Base-by-base conservation (phyloP, 2,329 filamentous ascomycete genomes). In the Cryphonectria radicalis region DNA sequence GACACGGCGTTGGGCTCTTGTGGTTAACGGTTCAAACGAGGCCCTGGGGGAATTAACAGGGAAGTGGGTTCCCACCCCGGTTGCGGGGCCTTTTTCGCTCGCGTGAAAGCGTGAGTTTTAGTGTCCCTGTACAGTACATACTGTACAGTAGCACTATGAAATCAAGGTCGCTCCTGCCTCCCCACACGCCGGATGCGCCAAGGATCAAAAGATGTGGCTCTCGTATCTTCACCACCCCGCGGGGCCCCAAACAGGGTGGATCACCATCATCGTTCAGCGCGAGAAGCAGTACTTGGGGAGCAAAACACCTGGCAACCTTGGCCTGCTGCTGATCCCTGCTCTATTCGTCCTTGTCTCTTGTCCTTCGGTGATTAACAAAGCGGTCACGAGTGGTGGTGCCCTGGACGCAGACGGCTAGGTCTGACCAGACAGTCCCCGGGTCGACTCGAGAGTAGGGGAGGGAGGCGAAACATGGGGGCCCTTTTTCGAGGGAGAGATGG, bases 151-250 rank as follows among this genome's bases (percentile, higher is more conserved):
- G 46, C 46, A 50, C 46, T 50, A 22, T 50, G 46, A 46, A 46
- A 46, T 17, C 35, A 37, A 46, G 46, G 19, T 50, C 19, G 46
- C 46, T n/a, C 46, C 19, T 10, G 19, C 55, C 25, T 32, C 25
- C 55, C 55, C 25, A 28, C 55, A 32, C 55, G 25, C 55, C 25
- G 55, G 55, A 32, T 32, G 25, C 55, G 55, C 55, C 25, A 59
- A 32, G 55, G 55, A 59, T 32, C 25, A 13, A 5, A 32, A 32
- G 5, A 59, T 59, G 55, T 59, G 55, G 55, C 25, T 17, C 55
- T 59, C 55, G 55, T 59, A 59, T 59, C 55, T 59, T 28, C n/a
- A 57, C 53, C 25, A 32, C 55, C 55, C 55, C 55, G 55, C 55
- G 55, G 55, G 55, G 55, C 55, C 55, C 55, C 55, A 59, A 28